These are phyloP conservation scores for Fusarium stilboides DNA, from an alignment of 2,329 filamentous ascomycete species.

Conservation along the genomic window DNA sequence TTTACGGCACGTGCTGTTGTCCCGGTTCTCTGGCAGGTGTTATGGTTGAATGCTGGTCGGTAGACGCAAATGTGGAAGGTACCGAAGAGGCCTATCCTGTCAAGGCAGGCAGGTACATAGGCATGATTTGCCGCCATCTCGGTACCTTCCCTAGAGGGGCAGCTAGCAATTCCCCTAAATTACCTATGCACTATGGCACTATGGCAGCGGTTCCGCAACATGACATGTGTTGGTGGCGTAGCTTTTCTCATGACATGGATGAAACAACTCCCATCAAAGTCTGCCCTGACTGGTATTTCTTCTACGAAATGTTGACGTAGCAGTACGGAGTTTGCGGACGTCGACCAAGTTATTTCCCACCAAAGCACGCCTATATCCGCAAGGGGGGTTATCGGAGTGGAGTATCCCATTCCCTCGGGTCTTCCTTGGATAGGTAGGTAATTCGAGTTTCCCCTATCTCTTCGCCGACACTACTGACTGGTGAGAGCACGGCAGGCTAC, in stretches of 20 bases:
- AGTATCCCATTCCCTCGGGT: slow-evolving; percentile 35
- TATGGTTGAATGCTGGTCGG: slow-evolving; percentile 13
- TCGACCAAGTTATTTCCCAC: slow-evolving; percentile 17
- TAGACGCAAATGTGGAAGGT: slow-evolving; percentile 20
- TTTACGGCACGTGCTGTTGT: slow-evolving; percentile 21
- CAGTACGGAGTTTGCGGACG: slow-evolving; percentile 13
- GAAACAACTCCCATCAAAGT: slow-evolving; percentile 27
- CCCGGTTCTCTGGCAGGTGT: not conserved
- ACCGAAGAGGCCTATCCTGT: slow-evolving; percentile 1
- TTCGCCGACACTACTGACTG: slow-evolving; percentile 20
- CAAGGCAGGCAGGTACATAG: slow-evolving; percentile 1
- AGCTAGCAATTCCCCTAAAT: slow-evolving; percentile 8
- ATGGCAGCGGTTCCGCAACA: slow-evolving; percentile 1
- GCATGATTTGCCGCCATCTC: not conserved
- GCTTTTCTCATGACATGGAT: not conserved
- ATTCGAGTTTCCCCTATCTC: slow-evolving; percentile 29
- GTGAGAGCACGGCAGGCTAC: slow-evolving; percentile 20
- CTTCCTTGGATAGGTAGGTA: slow-evolving; percentile 24
- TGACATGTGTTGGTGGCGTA: slow-evolving; percentile 34
- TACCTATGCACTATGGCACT: too few species aligned
- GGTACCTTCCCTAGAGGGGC: slow-evolving; percentile 23
- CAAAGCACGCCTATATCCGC: slow-evolving; percentile 27
- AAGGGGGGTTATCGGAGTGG: slow-evolving; percentile 29
- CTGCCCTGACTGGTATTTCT: slow-evolving; percentile 2
- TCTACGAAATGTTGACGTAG: slow-evolving; percentile 31